Evolutionary conservation across 106 monocot species (phyloP), one percentile per base, ranked within the genome.

Genomic region (Dendrobium nobile): DNA sequence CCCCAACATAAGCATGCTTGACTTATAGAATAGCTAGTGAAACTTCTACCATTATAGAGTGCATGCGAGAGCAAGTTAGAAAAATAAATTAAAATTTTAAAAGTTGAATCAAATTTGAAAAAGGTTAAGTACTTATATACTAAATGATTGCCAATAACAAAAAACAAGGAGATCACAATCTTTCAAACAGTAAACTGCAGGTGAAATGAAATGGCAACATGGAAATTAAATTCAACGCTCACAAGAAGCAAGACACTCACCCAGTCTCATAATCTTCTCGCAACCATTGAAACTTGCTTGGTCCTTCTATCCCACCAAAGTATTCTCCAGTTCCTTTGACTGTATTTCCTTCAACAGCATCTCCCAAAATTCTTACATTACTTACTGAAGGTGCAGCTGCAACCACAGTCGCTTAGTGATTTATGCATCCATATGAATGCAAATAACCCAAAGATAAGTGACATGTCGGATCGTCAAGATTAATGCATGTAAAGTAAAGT

Each of bases 281-380:
- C 42, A 87, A 79, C 99, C 99, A 99, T 47, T 90, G 82, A 86
- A 91, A 93, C 70, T 87, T 99, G 88, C 95, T 95, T 84, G 91
- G 89, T 48, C 99, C 99, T 87, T 99, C 99, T 79, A 80, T 99
- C 51, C 99, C 99, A 10, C 99, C 99, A 84, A 99, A 99, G 75
- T 99, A 99, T 59, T 92, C 82, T 80, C 99, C 99, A 54, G 82
- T 20, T 24, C 95, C 99, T 82, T 80, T 88, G 47, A 99, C 58
- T 37, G 83, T 89, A 82, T 83, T 93, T 73, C 91, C 95, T 88
- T 99, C 99, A 87, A 93, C 82, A 79, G 80, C 81, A 86, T 99
- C 89, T 56, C 99, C 99, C 42, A 89, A 47, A 77, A 95, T 86
- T 28, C 54, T 80, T 3, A 99, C 90, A 79, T 91, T 90, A 85